phyloP scores from a whole-genome alignment of 2,329 filamentous ascomycete species.

The Fusarium buxicola region DNA sequence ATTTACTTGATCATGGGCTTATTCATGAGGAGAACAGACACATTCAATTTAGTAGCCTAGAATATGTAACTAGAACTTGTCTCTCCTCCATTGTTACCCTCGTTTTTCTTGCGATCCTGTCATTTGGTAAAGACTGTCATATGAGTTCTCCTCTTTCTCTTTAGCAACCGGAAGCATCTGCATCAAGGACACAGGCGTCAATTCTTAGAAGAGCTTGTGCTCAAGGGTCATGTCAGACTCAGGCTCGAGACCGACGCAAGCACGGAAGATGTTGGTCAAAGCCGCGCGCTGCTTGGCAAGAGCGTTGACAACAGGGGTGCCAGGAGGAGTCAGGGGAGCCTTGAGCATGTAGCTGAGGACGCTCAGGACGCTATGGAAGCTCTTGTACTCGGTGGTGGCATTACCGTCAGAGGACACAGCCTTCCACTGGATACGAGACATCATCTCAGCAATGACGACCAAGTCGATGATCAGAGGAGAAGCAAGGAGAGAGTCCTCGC shows the following conservation, averaged over 20 bases:
- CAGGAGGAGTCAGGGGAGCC: constrained; percentile 92
- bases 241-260: constrained; percentile 94
- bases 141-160: constrained; percentile 6
- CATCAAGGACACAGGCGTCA: not conserved
- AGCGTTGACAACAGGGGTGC: constrained; percentile 94
- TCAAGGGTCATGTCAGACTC: constrained; percentile 99
- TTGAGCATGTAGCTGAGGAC: constrained; percentile 99
- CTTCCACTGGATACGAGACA: constrained; percentile 98
- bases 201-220: constrained; percentile 88
- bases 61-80: constrained; percentile 32
- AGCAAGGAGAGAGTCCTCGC: constrained; percentile 96
- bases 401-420: constrained; percentile 63
- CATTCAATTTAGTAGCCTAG: constrained; percentile 41
- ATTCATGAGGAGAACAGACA: constrained; percentile 34
- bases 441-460: constrained; percentile 93
- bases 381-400: constrained; percentile 78
- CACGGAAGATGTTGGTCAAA: constrained; percentile 98
- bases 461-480: constrained; percentile 98
- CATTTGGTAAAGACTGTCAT: constrained; percentile 34
- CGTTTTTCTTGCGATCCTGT: constrained; percentile 8
- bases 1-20: not conserved
- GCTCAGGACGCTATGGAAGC: constrained; percentile 97
- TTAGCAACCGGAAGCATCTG: constrained; percentile 5
- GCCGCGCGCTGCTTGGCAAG: constrained; percentile 95
- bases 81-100: constrained; percentile 34